These are phyloP conservation scores for Avicennia marina DNA, from an alignment of 257 asterid genomes.

Conservation along the genomic window DNA sequence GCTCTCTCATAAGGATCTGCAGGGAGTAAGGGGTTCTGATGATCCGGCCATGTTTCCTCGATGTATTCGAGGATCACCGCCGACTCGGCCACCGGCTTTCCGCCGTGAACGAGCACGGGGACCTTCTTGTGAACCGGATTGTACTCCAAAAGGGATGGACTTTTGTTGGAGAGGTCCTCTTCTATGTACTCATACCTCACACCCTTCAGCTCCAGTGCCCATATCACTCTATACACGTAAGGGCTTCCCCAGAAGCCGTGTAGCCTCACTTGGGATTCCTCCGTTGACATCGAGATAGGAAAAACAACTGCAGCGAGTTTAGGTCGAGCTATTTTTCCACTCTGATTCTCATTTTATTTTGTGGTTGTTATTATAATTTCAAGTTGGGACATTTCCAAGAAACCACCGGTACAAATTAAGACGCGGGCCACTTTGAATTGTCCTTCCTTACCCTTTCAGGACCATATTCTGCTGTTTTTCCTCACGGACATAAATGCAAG, in stretches of 20 bases:
- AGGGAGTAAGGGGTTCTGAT: conserved; percentile 8
- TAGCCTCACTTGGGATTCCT: neutral
- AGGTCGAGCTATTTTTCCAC: no score
- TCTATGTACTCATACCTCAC: conserved; percentile 14
- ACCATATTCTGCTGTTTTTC: no score
- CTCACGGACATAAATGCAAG: no score
- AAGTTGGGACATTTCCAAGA: no score
- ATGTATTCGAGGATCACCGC: conserved; percentile 17
- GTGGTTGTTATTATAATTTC: no score
- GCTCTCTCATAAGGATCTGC: conserved; percentile 19
- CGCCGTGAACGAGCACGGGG: conserved; percentile 19
- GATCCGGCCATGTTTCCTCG: conserved; percentile 18
- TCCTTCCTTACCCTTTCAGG: no score
- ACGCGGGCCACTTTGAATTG: no score
- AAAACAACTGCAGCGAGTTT: no score
- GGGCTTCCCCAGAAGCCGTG: neutral
- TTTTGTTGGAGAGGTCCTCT: conserved; percentile 19
- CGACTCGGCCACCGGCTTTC: conserved; percentile 16
- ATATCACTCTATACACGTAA: neutral
- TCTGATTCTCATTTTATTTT: no score
- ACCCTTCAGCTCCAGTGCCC: conserved; percentile 19
- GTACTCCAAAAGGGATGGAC: conserved; percentile 12
- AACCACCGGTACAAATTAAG: no score
- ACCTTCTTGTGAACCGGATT: conserved; percentile 21
- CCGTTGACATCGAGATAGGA: no score